Evolutionary conservation across 805 yeast species (phyloP).

Genomic region (Yarrowia sp.): DNA sequence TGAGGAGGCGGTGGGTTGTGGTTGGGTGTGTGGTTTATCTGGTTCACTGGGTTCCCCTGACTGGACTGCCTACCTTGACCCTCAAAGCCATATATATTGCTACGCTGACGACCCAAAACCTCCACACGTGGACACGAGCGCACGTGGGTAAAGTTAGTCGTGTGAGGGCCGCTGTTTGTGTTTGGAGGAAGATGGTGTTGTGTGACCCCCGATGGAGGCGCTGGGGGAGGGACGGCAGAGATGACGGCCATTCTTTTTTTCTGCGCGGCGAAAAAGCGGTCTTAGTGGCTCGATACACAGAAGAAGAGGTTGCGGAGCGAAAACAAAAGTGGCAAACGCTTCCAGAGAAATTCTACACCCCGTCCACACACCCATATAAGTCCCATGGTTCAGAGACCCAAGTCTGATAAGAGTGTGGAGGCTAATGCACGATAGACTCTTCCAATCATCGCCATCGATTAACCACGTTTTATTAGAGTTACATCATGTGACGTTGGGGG

Average conservation of each 20-base stretch:
- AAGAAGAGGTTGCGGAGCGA: too few relatives aligned
- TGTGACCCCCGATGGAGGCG: background rate
- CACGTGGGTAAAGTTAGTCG: slow-evolving; percentile 39
- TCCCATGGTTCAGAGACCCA: background rate
- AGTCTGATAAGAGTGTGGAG: slow-evolving; percentile 9
- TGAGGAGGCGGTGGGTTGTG: too few relatives aligned
- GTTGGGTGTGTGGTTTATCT: too few relatives aligned
- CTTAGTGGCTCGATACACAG: too few relatives aligned
- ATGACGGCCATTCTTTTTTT: background rate
- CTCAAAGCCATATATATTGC: slow-evolving; percentile 22
- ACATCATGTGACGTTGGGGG: background rate
- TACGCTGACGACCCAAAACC: slow-evolving; percentile 33
- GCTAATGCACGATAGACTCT: background rate
- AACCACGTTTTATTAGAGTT: slow-evolving; percentile 22
- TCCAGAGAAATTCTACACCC: background rate
- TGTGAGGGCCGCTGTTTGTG: slow-evolving; percentile 27
- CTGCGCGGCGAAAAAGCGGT: too few relatives aligned
- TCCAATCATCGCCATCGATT: slow-evolving; percentile 12
- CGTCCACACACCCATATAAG: slow-evolving; percentile 24
- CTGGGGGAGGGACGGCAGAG: background rate
- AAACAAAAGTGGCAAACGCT: background rate
- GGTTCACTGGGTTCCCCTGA: too few relatives aligned
- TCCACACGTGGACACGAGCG: slow-evolving; percentile 38
- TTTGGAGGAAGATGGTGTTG: slow-evolving; percentile 6
- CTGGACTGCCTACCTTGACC: too few relatives aligned